A percentile compares a stretch with the other conserved stretches of the same genome.
phyloP scores from a whole-genome alignment of 371 early-diverging fungal species.

The Ordospora colligata region DNA sequence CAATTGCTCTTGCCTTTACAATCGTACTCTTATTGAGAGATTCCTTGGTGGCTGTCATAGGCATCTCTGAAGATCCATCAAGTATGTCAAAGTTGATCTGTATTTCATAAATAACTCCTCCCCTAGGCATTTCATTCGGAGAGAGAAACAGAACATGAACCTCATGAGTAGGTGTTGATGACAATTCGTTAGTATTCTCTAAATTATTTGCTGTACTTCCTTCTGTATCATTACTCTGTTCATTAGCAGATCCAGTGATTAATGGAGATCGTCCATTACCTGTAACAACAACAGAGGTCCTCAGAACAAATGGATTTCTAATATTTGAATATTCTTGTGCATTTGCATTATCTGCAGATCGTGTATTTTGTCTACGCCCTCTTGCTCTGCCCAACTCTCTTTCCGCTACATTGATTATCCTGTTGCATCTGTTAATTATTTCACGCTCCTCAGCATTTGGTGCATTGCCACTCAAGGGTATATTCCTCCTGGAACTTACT shows the following conservation, averaged over 20 bases:
- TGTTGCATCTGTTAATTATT: background rate
- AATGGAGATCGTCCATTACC: background rate
- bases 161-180: background rate
- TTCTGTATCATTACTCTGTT: background rate
- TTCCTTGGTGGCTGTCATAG: background rate
- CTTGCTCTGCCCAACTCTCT: background rate
- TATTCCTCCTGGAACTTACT: background rate
- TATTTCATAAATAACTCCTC: slow-evolving; percentile 1
- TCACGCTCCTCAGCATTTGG: background rate
- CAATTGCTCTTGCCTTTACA: background rate
- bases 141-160: background rate
- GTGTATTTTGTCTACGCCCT: background rate
- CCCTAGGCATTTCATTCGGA: background rate
- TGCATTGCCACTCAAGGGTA: background rate
- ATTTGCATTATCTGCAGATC: background rate
- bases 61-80: background rate
- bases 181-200: background rate
- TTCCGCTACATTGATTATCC: background rate
- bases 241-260: background rate
- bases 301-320: background rate
- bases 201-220: too few relatives aligned
- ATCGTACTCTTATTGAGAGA: background rate
- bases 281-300: background rate
- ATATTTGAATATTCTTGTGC: too few relatives aligned
- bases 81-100: slow-evolving; percentile 6